phyloP scores from a whole-genome alignment of 73 alveolate genomes.

The Tetrahymena borealis region DNA sequence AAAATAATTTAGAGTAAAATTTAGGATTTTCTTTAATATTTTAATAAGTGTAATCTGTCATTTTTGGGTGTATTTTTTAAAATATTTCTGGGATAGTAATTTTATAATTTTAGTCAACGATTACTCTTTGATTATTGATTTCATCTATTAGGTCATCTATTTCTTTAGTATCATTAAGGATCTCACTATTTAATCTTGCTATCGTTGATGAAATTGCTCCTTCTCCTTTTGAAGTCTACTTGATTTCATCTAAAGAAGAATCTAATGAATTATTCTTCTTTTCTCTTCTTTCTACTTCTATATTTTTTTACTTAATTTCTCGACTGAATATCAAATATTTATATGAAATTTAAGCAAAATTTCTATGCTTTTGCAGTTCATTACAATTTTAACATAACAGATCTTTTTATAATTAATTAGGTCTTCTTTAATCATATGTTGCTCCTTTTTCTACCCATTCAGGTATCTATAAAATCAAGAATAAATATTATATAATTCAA shows the following conservation, averaged over 20 bases:
- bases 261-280: not conserved
- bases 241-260: not conserved
- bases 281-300: not conserved
- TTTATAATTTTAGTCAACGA: not conserved
- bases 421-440: not conserved
- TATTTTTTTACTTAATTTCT: not conserved
- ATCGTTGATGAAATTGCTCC: not conserved
- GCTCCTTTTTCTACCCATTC: not conserved
- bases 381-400: not conserved
- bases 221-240: not conserved
- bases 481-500: not conserved
- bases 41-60: not conserved
- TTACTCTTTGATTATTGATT: not conserved
- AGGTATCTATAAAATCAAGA: not conserved
- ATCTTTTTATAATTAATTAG: not conserved
- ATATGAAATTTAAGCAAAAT: not conserved
- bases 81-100: not conserved
- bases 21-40: not conserved
- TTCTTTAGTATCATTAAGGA: not conserved
- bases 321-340: not conserved
- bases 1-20: not conserved
- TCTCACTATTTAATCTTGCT: not conserved
- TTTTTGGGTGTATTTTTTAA: not conserved
- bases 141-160: not conserved
- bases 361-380: not conserved